These are phyloP conservation scores for Cercospora canescens DNA, from an alignment of 2,329 filamentous ascomycete species.

Conservation along the genomic window DNA sequence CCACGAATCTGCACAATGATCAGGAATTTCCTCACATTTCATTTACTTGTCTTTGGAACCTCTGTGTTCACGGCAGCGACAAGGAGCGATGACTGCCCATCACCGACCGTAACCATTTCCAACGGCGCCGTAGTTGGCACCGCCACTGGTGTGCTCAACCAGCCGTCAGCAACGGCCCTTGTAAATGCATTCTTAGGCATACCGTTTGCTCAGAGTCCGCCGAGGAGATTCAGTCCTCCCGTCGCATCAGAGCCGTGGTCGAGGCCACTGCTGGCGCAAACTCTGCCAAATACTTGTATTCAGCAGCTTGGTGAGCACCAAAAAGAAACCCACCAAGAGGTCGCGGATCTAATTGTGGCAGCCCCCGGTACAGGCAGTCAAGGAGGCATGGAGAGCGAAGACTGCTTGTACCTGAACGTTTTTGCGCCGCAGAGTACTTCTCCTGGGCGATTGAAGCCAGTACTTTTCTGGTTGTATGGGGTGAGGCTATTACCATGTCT, in stretches of 20 bases:
- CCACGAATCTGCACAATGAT: neutral
- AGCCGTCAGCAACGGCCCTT: slow-evolving; percentile 30
- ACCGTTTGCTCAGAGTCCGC: slow-evolving; percentile 37
- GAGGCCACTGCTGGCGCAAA: neutral
- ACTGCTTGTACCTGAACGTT: slow-evolving; percentile 39
- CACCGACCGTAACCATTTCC: slow-evolving; percentile 33
- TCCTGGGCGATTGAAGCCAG: slow-evolving; percentile 30
- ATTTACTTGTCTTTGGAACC: neutral
- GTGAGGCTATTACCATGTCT: slow-evolving; percentile 31
- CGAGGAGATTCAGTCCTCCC: slow-evolving; percentile 35
- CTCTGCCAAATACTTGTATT: neutral
- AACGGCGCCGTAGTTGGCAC: slow-evolving; percentile 32
- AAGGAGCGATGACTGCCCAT: neutral
- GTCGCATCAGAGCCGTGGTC: neutral
- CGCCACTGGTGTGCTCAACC: slow-evolving; percentile 28
- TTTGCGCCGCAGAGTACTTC: slow-evolving; percentile 34
- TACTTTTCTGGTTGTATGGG: slow-evolving; percentile 40
- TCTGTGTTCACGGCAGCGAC: neutral
- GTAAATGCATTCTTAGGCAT: slow-evolving; percentile 40
- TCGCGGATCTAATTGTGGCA: neutral
- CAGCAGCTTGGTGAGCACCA: neutral
- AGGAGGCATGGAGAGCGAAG: slow-evolving; percentile 33
- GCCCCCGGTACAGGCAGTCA: neutral
- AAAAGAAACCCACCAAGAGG: neutral
- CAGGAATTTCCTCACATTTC: neutral